These are phyloP conservation scores for Taphrina pruni DNA, from an alignment of 1,139 yeast genomes.

Conservation along the genomic window DNA sequence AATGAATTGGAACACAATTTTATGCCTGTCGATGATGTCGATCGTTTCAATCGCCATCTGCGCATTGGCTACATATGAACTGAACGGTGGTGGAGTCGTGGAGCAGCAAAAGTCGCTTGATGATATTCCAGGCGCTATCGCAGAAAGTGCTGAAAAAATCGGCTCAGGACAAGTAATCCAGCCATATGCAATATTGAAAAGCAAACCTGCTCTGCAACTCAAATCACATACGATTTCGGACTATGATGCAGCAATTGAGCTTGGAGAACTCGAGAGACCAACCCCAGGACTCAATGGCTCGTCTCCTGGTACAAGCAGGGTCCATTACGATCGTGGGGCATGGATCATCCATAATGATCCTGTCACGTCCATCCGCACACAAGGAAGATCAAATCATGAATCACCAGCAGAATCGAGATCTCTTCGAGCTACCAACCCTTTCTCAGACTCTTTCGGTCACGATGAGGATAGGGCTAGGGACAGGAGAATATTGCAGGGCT, in stretches of 20 bases:
- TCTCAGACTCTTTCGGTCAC: not conserved
- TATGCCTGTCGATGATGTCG: not conserved
- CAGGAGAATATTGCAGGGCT: not conserved
- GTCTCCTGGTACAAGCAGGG: not conserved
- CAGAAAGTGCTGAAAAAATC: not conserved
- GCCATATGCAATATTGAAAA: conserved; percentile 1
- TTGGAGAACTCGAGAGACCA: not conserved
- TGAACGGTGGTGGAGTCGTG: conserved; percentile 8
- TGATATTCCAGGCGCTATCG: not conserved
- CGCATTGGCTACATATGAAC: conserved; percentile 9
- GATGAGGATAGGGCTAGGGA: conserved; percentile 4
- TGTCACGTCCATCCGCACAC: not conserved
- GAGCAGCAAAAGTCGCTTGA: not conserved
- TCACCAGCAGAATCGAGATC: too few species aligned
- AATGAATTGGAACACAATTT: conserved; percentile 10
- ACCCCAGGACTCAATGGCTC: not conserved
- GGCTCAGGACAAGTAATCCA: not conserved
- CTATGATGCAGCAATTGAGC: conserved; percentile 8
- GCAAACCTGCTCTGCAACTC: not conserved
- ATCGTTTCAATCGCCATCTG: not conserved
- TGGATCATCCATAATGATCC: not conserved
- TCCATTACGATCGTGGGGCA: not conserved
- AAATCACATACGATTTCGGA: not conserved
- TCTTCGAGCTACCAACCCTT: too few species aligned
- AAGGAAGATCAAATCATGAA: too few species aligned